Conservation (phyloP, 1,284 basidiomycete genomes). For the Stygiomarasmius scandens region DNA sequence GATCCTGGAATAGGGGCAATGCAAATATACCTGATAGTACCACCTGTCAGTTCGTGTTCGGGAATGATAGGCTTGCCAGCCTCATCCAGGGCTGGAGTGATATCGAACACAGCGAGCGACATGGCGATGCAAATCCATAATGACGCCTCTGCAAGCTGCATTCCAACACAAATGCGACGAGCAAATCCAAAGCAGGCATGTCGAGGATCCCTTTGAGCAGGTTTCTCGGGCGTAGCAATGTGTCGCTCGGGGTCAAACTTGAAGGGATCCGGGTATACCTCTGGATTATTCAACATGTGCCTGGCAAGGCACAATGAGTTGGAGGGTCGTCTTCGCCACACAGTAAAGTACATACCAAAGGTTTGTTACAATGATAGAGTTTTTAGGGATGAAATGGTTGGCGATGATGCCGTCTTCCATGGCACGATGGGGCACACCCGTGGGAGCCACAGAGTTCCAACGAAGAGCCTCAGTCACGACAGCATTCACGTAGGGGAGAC, state of each 20-base stretch:
- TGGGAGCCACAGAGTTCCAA: constrained; percentile 29
- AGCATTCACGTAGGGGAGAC: constrained; percentile 33
- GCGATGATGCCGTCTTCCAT: constrained; percentile 27
- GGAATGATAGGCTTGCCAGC: constrained; percentile 18
- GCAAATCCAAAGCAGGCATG: constrained; percentile 19
- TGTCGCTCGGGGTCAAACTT: constrained; percentile 19
- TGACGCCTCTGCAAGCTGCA: constrained; percentile 21
- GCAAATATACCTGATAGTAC: constrained; percentile 18
- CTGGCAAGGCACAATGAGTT: constrained; percentile 12
- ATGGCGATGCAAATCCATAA: constrained; percentile 18
- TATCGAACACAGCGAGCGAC: constrained; percentile 20
- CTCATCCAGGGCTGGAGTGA: constrained; percentile 13
- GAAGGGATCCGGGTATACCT: constrained; percentile 17
- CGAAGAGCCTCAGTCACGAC: constrained; percentile 29
- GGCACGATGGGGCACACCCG: constrained; percentile 26
- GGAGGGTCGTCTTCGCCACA: constrained; percentile 10
- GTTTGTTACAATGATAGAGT: constrained; percentile 28
- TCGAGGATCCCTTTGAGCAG: constrained; percentile 17
- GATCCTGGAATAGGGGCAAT: neutral
- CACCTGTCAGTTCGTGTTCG: constrained; percentile 18
- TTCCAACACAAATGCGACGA: constrained; percentile 19
- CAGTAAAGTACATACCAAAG: constrained; percentile 15
- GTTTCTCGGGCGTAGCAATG: constrained; percentile 13
- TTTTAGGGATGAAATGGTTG: constrained; percentile 30
- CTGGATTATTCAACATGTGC: constrained; percentile 21